These are phyloP conservation scores for Pelargonium nanum DNA, from an alignment of 345 rosid genomes.

Conservation along the genomic window DNA sequence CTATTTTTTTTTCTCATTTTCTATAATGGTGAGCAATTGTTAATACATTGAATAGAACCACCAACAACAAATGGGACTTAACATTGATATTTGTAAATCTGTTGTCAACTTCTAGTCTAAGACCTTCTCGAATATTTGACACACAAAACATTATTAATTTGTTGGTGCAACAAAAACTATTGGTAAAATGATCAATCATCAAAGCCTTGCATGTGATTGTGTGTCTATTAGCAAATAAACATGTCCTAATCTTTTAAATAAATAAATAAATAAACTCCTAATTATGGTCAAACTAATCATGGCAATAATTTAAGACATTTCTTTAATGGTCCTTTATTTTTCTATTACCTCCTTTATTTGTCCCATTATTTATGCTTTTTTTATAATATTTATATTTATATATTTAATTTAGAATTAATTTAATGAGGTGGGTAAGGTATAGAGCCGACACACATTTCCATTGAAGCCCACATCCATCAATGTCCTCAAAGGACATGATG, in stretches of 20 bases:
- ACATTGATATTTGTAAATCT: too few species aligned
- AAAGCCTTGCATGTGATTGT: background rate
- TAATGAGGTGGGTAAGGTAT: conserved; percentile 24
- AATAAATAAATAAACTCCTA: background rate
- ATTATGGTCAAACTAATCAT: conserved; percentile 15
- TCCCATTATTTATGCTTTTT: background rate
- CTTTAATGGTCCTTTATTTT: conserved; percentile 7
- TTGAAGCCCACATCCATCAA: conserved; percentile 13
- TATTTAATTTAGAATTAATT: background rate
- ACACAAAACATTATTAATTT: background rate
- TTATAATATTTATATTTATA: background rate
- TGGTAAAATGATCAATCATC: background rate
- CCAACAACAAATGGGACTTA: too few species aligned
- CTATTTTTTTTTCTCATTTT: too few species aligned
- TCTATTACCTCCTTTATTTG: background rate
- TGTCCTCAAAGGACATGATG: conserved; percentile 2
- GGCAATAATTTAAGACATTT: conserved; percentile 3
- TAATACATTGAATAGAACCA: too few species aligned
- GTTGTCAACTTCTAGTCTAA: too few species aligned
- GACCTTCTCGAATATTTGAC: too few species aligned
- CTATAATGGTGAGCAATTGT: too few species aligned
- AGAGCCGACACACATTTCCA: conserved; percentile 26
- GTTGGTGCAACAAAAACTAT: background rate
- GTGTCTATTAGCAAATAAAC: background rate
- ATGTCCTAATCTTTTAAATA: background rate